Evolutionary conservation across 805 yeast species (phyloP), one percentile per base, ranked within the genome.

Genomic region (Monosporozyma aerobia): DNA sequence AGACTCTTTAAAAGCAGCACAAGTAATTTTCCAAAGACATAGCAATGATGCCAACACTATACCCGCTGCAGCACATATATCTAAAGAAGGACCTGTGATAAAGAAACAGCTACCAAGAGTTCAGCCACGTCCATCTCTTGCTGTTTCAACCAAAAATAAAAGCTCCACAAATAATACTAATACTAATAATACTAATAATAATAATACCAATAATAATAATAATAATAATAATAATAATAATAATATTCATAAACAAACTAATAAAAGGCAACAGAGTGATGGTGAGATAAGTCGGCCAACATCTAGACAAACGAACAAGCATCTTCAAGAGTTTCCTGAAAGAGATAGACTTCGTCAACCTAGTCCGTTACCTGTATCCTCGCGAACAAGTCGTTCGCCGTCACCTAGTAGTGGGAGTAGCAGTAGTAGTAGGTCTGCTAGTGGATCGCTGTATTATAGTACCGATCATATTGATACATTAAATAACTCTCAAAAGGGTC

Each of bases 1-100:
- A 25, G 65, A 61, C 25, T 64, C 69, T 8, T 49, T 64, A 29
- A 59, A 57, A 45, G 69, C 69, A 16, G 69, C 69, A 8, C 69
- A 64, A 51, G 60, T 62, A 2, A 64, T 61, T 10, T 64, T 63
- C 51, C 63, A 63, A 53, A 62, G 59, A 47, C 64, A 64, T 49
- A 46, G 56, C 14, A 53, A 51, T 14, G 41, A 54, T 16, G 53
- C 48, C n/a, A 30, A 33, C 13, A 37, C 14, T 14, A 35, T 19
- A 44, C 29, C 46, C 8, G 11, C 46, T 13, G 3, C 46, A 44
- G 19, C 46, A 13, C 46, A 25, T 25, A 6, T 44, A 35, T 19
- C 39, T 4, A 35, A 14, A 7, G 46, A 44, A 16, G 29, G 6
- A 13, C 22, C 29, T 6, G 14, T 44, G 8, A 8, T 2, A 19